Conservation (phyloP, 2,329 filamentous ascomycete genomes). For the Trichoderma simmonsii region DNA sequence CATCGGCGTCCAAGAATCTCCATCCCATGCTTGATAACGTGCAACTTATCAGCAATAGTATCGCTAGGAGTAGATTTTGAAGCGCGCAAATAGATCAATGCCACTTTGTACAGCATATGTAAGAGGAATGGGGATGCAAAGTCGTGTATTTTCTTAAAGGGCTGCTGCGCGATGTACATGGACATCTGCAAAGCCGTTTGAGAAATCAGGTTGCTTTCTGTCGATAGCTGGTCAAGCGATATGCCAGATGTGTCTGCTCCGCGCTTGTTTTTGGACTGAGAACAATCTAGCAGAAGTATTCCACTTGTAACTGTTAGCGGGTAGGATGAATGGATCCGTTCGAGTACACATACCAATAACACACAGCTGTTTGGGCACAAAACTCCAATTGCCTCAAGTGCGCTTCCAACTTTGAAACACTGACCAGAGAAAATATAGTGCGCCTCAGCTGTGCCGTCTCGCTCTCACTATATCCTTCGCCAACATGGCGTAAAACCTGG, state of each 20-base stretch:
- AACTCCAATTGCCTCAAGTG: constrained; percentile 12
- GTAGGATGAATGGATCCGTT: fast-evolving
- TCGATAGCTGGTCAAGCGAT: constrained; percentile 1
- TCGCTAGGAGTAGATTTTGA: background rate
- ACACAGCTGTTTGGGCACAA: constrained; percentile 16
- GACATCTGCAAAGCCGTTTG: constrained; percentile 1
- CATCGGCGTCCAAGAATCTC: constrained; percentile 5
- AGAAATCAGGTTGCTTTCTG: background rate
- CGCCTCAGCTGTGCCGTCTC: constrained; percentile 19
- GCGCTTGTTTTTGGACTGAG: background rate
- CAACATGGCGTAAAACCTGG: constrained; percentile 9
- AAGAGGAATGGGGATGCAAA: constrained; percentile 10
- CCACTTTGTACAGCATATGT: constrained; percentile 12
- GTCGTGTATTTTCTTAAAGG: background rate
- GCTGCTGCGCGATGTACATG: background rate
- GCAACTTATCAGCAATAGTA: background rate
- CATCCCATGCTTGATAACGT: background rate
- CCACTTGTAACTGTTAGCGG: background rate
- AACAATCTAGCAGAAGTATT: constrained; percentile 2
- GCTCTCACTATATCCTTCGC: background rate
- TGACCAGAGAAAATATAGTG: constrained; percentile 18
- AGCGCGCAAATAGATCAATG: background rate
- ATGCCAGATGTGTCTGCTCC: background rate
- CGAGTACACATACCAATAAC: constrained; percentile 4
- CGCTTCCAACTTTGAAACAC: constrained; percentile 4